A percentile compares a stretch with the other conserved stretches of the same genome.
Conservation (phyloP, 2,329 filamentous ascomycete species). For the Leptographium radiaticola region DNA sequence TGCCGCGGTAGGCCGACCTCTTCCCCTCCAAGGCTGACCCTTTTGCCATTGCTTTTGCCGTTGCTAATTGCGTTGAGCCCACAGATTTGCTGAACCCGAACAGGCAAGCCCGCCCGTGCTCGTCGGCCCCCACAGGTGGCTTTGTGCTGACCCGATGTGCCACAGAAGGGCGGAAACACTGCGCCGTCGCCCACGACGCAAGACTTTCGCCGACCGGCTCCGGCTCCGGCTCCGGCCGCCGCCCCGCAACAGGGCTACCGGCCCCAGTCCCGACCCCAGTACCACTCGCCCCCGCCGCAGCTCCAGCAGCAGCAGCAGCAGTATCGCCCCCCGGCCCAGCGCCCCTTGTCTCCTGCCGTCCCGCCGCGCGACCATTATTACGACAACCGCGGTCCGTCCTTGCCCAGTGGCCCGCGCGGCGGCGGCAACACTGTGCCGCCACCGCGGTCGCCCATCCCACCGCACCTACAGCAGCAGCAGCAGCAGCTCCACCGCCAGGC, state of each 20-base stretch:
- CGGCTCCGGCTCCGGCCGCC: background rate
- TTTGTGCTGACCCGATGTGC: background rate
- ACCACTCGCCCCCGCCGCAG: conserved; percentile 10
- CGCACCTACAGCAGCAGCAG: background rate
- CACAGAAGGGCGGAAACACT: conserved; percentile 21
- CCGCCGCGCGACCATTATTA: conserved; percentile 3
- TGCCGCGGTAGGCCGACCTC: conserved; percentile 59
- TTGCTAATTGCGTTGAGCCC: background rate
- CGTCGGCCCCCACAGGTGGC: no score
- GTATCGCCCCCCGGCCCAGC: conserved; percentile 18
- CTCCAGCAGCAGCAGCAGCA: conserved; percentile 34
- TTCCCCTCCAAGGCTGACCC: background rate
- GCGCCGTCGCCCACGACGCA: conserved; percentile 9
- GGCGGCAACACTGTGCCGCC: conserved; percentile 4
- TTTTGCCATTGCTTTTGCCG: background rate
- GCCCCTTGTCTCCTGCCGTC: conserved; percentile 9
- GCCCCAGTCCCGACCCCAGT: conserved; percentile 26
- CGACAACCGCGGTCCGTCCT: conserved; percentile 1
- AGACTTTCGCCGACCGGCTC: conserved; percentile 7
- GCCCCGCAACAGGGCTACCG: conserved; percentile 11
- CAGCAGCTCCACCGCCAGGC: background rate
- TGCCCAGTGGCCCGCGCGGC: conserved; percentile 6
- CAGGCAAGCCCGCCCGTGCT: conserved; percentile 20
- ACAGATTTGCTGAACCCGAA: conserved; percentile 40
- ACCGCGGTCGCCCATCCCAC: conserved; percentile 4